A percentile compares a stretch with the other conserved stretches of the same genome.
phyloP scores from a whole-genome alignment of 2,329 filamentous ascomycete genomes.

The Alternaria consortialis region DNA sequence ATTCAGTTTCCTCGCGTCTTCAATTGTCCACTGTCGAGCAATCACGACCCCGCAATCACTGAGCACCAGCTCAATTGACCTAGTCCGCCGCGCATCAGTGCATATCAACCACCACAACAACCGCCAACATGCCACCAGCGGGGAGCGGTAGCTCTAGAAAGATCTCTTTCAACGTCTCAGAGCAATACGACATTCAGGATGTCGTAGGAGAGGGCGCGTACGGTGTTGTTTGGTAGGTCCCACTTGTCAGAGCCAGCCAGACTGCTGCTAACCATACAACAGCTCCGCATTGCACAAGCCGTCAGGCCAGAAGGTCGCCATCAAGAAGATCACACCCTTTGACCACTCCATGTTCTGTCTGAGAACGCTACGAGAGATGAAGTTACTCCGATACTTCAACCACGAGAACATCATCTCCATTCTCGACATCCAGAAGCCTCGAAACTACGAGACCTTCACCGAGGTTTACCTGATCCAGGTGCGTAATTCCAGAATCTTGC shows the following conservation, averaged over 20 bases:
- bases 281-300: constrained; percentile 98
- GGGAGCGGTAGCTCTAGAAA: constrained; percentile 72
- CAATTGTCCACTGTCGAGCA: constrained; percentile 1
- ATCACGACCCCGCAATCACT: constrained; percentile 20
- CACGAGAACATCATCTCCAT: constrained; percentile 99
- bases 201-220: constrained; percentile 98
- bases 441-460: constrained; percentile 94
- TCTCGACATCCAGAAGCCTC: constrained; percentile 96
- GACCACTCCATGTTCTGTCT: constrained; percentile 99
- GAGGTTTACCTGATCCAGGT: constrained; percentile 99
- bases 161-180: constrained; percentile 99
- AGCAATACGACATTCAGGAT: constrained; percentile 99
- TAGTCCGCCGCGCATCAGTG: constrained; percentile 30
- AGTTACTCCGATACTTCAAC: constrained; percentile 97
- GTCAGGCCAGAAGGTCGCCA: constrained; percentile 96
- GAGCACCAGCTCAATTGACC: constrained; percentile 26
- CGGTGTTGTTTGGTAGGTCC: constrained; percentile 91
- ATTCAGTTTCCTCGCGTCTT: constrained; percentile 6
- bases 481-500: background rate
- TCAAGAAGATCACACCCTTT: constrained; percentile 99
- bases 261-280: constrained; percentile 31
- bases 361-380: constrained; percentile 97
- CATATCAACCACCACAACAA: constrained; percentile 26
- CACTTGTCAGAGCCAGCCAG: constrained; percentile 6
- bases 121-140: constrained; percentile 49